phyloP scores from a whole-genome alignment of 345 rosid species.

The thale cress (Arabidopsis thaliana) region DNA sequence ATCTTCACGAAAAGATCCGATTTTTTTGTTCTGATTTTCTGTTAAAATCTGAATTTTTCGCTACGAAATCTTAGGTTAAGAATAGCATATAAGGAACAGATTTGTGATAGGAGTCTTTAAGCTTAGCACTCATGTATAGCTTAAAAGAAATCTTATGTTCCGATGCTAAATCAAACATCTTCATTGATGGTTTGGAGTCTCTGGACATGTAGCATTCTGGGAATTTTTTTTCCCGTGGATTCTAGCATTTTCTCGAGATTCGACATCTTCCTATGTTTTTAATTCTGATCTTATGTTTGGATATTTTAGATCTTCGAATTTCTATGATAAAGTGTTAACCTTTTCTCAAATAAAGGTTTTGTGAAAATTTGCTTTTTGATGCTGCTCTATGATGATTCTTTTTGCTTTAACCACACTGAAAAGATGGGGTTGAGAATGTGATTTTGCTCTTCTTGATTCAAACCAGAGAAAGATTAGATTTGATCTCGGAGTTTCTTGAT shows the following conservation, averaged over 20 bases:
- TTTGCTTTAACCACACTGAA: constrained; percentile 51
- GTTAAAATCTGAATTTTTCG: constrained; percentile 3
- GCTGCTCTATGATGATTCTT: constrained; percentile 45
- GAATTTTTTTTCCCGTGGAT: constrained; percentile 9
- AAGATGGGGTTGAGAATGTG: constrained; percentile 26
- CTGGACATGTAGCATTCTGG: constrained; percentile 44
- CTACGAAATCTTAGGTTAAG: background rate
- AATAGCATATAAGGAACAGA: constrained; percentile 33
- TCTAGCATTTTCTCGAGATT: constrained; percentile 49
- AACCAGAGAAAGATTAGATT: background rate
- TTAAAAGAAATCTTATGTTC: constrained; percentile 23
- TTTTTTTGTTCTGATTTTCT: background rate
- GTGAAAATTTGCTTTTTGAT: background rate
- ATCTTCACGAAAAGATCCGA: constrained; percentile 9
- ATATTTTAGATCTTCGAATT: background rate
- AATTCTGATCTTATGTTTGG: background rate
- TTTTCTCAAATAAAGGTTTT: background rate
- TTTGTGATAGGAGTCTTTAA: constrained; percentile 29
- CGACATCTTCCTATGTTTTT: background rate
- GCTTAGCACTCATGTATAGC: constrained; percentile 34
- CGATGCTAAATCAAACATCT: constrained; percentile 38
- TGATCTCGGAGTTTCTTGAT: constrained; percentile 27
- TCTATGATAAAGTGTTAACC: background rate
- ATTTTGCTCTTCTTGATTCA: constrained; percentile 10
- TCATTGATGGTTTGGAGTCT: constrained; percentile 34